These are phyloP conservation scores for Penicillium crustosum DNA, from an alignment of 2,329 filamentous ascomycete species.

Conservation along the genomic window DNA sequence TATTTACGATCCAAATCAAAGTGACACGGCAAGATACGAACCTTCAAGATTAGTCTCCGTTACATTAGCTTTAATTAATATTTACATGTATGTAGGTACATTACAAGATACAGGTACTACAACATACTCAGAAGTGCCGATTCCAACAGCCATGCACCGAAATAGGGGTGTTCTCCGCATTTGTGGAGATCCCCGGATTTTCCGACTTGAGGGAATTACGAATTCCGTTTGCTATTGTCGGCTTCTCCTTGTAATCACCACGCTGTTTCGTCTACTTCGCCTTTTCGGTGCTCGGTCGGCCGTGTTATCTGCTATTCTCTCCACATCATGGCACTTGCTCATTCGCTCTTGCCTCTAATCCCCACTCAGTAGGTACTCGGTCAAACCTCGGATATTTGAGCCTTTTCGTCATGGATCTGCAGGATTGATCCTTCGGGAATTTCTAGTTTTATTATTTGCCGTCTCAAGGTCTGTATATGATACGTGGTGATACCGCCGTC, in stretches of 20 bases:
- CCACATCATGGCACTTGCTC: background rate
- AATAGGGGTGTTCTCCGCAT: slow-evolving; percentile 8
- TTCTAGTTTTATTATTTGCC: background rate
- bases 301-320: background rate
- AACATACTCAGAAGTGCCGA: slow-evolving; percentile 17
- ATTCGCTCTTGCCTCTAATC: background rate
- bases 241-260: background rate
- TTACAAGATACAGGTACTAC: no score
- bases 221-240: background rate
- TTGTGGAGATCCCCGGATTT: slow-evolving; percentile 22
- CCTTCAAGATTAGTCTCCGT: background rate
- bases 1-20: background rate
- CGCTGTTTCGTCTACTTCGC: background rate
- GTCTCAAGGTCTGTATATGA: background rate
- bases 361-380: background rate
- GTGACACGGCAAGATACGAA: background rate
- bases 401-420: background rate
- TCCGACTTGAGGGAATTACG: background rate
- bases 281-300: no score
- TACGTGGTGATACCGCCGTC: background rate
- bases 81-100: no score
- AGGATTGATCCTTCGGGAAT: background rate
- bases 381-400: background rate
- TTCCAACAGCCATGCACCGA: slow-evolving; percentile 6
- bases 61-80: no score